Evolutionary conservation across 495 filamentous ascomycete species (phyloP), one percentile per base, ranked within the genome.

Genomic region (Xylaria grammica): DNA sequence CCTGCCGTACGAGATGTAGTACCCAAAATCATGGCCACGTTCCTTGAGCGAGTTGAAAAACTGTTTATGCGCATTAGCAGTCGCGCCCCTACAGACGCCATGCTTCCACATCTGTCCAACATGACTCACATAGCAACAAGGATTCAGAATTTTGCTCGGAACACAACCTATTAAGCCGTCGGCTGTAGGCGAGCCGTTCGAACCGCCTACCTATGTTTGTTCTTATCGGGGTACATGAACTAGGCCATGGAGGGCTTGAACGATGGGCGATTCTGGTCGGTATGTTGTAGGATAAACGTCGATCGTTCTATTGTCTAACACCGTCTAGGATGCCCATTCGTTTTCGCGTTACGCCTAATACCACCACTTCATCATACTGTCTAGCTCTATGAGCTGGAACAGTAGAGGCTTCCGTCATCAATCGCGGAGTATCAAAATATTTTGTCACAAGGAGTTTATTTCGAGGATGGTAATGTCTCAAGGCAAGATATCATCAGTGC

Each of bases 1-100:
- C 79, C 86, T 19, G 90, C 95, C 69, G 84, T 94, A 65, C 85
- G 82, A 60, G 89, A 92, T 24, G 86, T 94, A 42, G 89, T 85
- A 46, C 86, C 87, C 32, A 84, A 82, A 65, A 87, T 95, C 67
- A 90, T 96, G 85, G 82, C 85, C 20, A 84, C 91, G 44, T 80
- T 95, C 64, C 84, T 88, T 65, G 80, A 88, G 56, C 86, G 92
- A 32, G 80, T 94, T 42, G 88, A 94, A 67, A 79, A 79, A 53
- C 81, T 91, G 36, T 91, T 92, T 75, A 85, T 91, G 76, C 79
- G 81, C 44, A 84, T 91, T 66, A 87, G 85, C 59, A 82, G 87
- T 64, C 78, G 76, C 52, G 77, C 85, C 20, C 87, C 88, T 15
- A 81, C 85, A 49, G 86, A 91, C 70, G 82, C 84, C 26, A 48